Evolutionary conservation across 345 rosid genomes (phyloP).

Genomic region (Pelargonium nanum): DNA sequence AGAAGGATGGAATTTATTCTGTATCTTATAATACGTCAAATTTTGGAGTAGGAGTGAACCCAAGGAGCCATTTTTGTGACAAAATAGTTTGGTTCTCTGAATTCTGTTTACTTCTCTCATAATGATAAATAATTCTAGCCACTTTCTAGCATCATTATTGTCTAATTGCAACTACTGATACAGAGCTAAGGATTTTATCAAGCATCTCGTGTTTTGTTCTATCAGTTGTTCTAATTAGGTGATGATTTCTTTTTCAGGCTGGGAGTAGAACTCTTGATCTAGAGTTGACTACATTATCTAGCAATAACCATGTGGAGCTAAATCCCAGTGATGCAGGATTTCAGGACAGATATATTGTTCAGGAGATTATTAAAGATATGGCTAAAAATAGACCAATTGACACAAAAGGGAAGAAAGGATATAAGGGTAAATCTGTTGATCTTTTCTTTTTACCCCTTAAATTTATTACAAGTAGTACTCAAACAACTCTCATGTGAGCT

Average conservation of each 20-base stretch:
- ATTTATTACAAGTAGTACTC: neutral
- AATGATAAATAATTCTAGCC: too few relatives aligned
- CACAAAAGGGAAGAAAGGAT: constrained; percentile 75
- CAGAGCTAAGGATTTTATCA: neutral
- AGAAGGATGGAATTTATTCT: too few relatives aligned
- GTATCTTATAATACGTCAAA: too few relatives aligned
- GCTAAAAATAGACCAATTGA: constrained; percentile 92
- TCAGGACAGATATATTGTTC: constrained; percentile 94
- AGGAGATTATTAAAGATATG: constrained; percentile 94
- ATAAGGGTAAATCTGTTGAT: constrained; percentile 44
- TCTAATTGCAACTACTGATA: neutral
- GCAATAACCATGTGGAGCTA: constrained; percentile 83
- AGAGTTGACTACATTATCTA: constrained; percentile 81
- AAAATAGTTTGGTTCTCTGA: too few relatives aligned
- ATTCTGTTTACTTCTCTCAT: too few relatives aligned
- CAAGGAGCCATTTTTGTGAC: too few relatives aligned
- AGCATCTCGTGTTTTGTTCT: neutral
- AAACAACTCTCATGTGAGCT: too few relatives aligned
- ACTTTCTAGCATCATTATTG: too few relatives aligned
- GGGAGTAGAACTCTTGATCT: constrained; percentile 81
- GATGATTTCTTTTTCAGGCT: constrained; percentile 38
- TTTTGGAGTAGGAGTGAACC: too few relatives aligned
- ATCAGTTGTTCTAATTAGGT: neutral
- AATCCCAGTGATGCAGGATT: constrained; percentile 93
- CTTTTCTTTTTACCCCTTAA: neutral